Percentiles rank a stretch among this genome's conserved stretches.
These are phyloP conservation scores for Zygosaccharomyces pseudorouxii DNA, from an alignment of 805 yeast species.

Conservation along the genomic window DNA sequence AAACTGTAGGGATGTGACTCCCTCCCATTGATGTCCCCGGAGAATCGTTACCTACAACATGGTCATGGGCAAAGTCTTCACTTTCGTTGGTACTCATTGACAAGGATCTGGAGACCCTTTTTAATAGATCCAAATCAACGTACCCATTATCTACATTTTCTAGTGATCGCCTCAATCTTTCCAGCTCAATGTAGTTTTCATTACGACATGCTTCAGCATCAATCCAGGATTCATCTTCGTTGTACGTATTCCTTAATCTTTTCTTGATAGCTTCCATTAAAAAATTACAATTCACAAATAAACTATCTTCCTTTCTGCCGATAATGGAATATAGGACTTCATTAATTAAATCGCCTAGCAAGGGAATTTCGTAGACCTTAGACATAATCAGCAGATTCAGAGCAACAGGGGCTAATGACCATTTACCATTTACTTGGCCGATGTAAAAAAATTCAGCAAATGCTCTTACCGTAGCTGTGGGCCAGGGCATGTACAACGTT, in stretches of 20 bases:
- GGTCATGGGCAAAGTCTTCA: constrained; percentile 21
- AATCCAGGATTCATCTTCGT: constrained; percentile 24
- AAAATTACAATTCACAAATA: constrained; percentile 30
- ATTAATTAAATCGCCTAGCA: constrained; percentile 61
- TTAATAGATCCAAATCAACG: constrained; percentile 50
- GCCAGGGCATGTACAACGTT: constrained; percentile 62
- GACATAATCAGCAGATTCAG: constrained; percentile 60
- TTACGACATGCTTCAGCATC: constrained; percentile 24
- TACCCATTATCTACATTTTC: constrained; percentile 63
- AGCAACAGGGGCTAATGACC: constrained; percentile 67
- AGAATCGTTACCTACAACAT: constrained; percentile 3
- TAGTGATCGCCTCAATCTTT: constrained; percentile 51
- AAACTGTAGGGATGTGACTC: constrained; percentile 17
- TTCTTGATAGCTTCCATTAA: constrained; percentile 24
- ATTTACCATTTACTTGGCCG: constrained; percentile 72
- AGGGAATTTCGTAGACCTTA: constrained; percentile 62
- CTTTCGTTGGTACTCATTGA: constrained; percentile 25
- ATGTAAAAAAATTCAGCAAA: constrained; percentile 70
- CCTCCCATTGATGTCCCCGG: neutral
- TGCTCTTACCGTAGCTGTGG: constrained; percentile 56
- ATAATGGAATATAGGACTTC: constrained; percentile 67
- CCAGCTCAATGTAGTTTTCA: constrained; percentile 36
- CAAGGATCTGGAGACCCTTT: constrained; percentile 41
- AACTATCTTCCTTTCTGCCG: constrained; percentile 57
- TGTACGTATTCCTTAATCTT: constrained; percentile 21